Base-by-base conservation (phyloP, 805 yeast genomes). In the Candida morakotiae region DNA sequence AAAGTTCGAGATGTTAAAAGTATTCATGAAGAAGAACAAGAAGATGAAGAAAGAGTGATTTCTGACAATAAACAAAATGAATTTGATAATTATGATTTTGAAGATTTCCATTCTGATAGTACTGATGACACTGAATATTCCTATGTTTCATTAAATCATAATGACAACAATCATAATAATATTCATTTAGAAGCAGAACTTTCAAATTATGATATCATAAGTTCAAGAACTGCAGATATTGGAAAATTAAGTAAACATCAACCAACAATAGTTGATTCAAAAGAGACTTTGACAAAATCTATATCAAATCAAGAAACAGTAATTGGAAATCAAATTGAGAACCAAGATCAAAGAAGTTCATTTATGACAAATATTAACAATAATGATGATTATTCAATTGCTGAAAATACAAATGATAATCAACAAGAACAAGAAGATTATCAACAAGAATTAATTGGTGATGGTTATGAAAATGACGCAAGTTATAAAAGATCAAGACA, bases 231-330 rank as follows among this genome's bases (percentile, higher is more conserved):
- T 20, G 61, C 60, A 1, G 59, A 54, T 13, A 41, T 58, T n/a
- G 63, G 59, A 3, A 52, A 46, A 34, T 20, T 48, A n/a, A 56
- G 46, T 38, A 51, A 39, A 8, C 35, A 38, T 22, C 44, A 46
- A 33, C 60, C 66, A 21, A 58, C 52, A 33, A 39, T 53, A 16
- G 46, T 58, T 11, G 52, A 49, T 11, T 62, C 67, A 1, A 55
- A 48, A 26, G 65, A 59, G 14, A 54, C 64, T 0, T 51, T 60
- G 35, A 46, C 51, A 3, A 31, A 36, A 25, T 22, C 19, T 5
- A 5, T 19, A 24, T 31, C 41, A 4, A 16, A 34, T 16, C 28
- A 17, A 10, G 24, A 34, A 16, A 30, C 32, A 27, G 23, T 29
- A 5, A 13, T 28, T 15, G 17, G 26, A 23, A n/a, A 32, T 19